phyloP scores from a whole-genome alignment of 495 filamentous ascomycete species.

The Aspergillus sclerotioniger region DNA sequence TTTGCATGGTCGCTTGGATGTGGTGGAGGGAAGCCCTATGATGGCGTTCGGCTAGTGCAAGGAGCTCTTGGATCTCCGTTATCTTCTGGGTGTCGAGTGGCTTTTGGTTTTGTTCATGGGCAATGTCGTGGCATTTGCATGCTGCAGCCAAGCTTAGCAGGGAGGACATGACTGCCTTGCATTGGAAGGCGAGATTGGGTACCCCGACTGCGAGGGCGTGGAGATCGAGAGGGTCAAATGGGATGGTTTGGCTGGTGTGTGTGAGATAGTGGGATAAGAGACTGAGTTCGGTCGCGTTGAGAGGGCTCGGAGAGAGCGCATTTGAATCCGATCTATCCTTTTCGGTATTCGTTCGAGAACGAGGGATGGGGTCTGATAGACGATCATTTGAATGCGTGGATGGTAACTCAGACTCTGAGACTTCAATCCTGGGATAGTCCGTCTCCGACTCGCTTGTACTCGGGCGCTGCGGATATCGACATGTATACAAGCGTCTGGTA shows the following conservation, averaged over 20 bases:
- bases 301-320: conserved; percentile 3
- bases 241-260: conserved; percentile 39
- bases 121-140: conserved; percentile 40
- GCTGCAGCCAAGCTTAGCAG: conserved; percentile 39
- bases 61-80: conserved; percentile 26
- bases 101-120: conserved; percentile 16
- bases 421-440: not conserved
- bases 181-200: conserved; percentile 39
- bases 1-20: conserved; percentile 27
- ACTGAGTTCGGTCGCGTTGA: conserved; percentile 32
- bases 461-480: conserved; percentile 19
- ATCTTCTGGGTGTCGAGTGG: conserved; percentile 16
- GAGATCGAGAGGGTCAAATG: conserved; percentile 33
- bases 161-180: conserved; percentile 41
- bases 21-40: conserved; percentile 34
- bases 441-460: conserved; percentile 9
- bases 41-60: conserved; percentile 30
- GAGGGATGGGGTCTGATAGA: conserved; percentile 11
- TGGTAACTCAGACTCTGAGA: conserved; percentile 11
- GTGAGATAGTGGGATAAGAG: conserved; percentile 40
- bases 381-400: conserved; percentile 6
- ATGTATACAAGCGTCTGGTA: conserved; percentile 18
- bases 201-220: conserved; percentile 41
- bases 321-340: not conserved
- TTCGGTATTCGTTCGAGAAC: conserved; percentile 2